Base-by-base conservation (phyloP, 805 yeast genomes). In the Teunomyces gatunensis region DNA sequence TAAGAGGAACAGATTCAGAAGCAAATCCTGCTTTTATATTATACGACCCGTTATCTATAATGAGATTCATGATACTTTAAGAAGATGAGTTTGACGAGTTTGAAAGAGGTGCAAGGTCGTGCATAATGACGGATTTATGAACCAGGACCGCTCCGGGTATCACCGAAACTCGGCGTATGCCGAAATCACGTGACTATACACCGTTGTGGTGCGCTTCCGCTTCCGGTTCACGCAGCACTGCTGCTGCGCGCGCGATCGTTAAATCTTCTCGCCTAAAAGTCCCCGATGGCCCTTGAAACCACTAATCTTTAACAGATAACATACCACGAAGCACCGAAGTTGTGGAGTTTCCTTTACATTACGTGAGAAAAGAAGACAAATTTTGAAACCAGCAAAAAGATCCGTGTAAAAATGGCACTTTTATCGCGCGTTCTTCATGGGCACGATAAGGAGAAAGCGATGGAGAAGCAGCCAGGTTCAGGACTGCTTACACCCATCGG, bases 1-100 rank as follows among this genome's bases (percentile, higher is more conserved):
- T 40, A 7, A 40, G 27, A 5, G 32, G 34, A 18, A 13, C 21
- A 29, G 45, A 20, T 10, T 51, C 59, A 0, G 60, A 51, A 0
- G 64, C 58, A 41, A 63, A 60, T 1, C 70, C 71, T 2, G 72
- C 73, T 60, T 92, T 92, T 46, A 94, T 77, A 50, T 81, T 81
- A 60, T 87, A 87, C 0, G 96, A 84, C 0, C 99, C 99, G 72
- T 94, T 94, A 59, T 94, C 99, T 12, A 94, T 67, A 4, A 94
- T 81, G 23, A 92, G 53, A 54, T 61, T 37, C 51, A 48, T 47
- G 43, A 6, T 10, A 6, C 5, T 18, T 32, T 32, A 23, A 5
- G 34, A 17, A 25, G 11, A n/a, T 21, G 4, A 10, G 15, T 43
- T 48, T n/a, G 11, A 32, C n/a, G 35, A 13, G 20, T n/a, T 21